Percentiles rank a stretch among this genome's conserved stretches.
Conservation (phyloP, 805 yeast genomes). For the Lachancea nothofagi region DNA sequence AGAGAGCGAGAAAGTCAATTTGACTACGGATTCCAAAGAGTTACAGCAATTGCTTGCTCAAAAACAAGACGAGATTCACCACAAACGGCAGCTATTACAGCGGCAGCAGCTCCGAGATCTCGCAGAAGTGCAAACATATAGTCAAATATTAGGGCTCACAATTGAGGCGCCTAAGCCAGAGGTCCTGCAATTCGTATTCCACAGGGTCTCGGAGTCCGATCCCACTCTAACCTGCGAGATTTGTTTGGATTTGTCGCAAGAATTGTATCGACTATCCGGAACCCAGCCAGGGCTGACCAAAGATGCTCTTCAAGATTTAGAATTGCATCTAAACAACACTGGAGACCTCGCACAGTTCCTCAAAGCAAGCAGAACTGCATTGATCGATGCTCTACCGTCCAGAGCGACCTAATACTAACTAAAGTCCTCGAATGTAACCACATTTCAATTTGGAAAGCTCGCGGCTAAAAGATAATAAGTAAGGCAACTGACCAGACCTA, state of each 20-base stretch:
- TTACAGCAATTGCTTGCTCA: conserved; percentile 30
- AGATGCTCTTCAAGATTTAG: conserved; percentile 12
- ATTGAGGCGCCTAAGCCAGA: conserved; percentile 47
- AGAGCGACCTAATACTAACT: too few species aligned
- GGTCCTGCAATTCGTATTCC: conserved; percentile 43
- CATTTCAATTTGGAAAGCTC: too few species aligned
- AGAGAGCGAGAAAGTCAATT: conserved; percentile 24
- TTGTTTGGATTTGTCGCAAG: conserved; percentile 42
- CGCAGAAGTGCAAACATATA: conserved; percentile 50
- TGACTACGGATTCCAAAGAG: conserved; percentile 33
- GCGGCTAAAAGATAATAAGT: too few species aligned
- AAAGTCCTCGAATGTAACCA: too few species aligned
- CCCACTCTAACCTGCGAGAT: conserved; percentile 39
- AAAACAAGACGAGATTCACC: conserved; percentile 32
- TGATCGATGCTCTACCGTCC: conserved; percentile 10
- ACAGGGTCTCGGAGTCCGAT: conserved; percentile 38
- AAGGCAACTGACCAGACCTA: not conserved
- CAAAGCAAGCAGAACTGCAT: conserved; percentile 15
- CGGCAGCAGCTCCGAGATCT: conserved; percentile 43
- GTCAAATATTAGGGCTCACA: conserved; percentile 48
- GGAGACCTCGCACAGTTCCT: conserved; percentile 20
- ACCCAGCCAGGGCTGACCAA: conserved; percentile 37
- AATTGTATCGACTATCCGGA: conserved; percentile 35
- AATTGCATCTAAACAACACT: conserved; percentile 12
- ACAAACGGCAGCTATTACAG: conserved; percentile 34